Conservation (phyloP, 2,329 filamentous ascomycete species). For the Colletotrichum horii region DNA sequence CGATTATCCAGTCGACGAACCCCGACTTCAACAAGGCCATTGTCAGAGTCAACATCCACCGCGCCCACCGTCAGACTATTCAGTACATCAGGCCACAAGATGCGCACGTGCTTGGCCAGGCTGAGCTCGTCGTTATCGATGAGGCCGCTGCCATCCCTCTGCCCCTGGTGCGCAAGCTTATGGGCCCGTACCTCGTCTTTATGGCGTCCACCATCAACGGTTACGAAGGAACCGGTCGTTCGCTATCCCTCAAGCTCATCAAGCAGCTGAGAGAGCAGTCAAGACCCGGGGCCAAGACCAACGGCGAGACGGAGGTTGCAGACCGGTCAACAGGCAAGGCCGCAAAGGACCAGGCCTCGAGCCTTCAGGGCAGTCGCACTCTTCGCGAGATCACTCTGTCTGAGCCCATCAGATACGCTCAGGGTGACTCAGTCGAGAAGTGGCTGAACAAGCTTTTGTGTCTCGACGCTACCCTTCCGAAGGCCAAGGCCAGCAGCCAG, state of each 20-base stretch:
- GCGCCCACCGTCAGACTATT: conserved; percentile 95
- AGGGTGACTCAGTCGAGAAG: conserved; percentile 89
- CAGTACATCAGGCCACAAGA: conserved; percentile 98
- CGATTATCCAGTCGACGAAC: conserved; percentile 97
- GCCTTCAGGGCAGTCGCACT: conserved; percentile 71
- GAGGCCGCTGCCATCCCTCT: conserved; percentile 96
- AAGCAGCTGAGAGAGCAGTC: conserved; percentile 97
- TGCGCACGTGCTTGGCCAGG: conserved; percentile 91
- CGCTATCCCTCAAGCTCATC: conserved; percentile 93
- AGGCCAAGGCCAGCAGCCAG: conserved; percentile 71
- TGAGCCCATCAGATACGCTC: conserved; percentile 93
- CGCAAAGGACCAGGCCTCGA: conserved; percentile 65
- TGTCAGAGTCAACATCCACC: conserved; percentile 93
- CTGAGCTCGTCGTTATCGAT: conserved; percentile 94
- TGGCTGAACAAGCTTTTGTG: conserved; percentile 96
- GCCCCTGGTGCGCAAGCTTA: conserved; percentile 88
- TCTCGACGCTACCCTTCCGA: conserved; percentile 88
- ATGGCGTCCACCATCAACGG: conserved; percentile 99
- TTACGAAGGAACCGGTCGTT: conserved; percentile 95
- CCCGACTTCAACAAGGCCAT: conserved; percentile 99
- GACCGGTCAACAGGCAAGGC: conserved; percentile 81
- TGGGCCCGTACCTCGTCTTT: conserved; percentile 97
- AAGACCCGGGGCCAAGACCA: conserved; percentile 62
- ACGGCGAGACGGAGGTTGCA: conserved; percentile 69
- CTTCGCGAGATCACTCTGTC: conserved; percentile 90